Conservation (phyloP, 1,284 basidiomycete genomes). For the Ganoderma meredithae region DNA sequence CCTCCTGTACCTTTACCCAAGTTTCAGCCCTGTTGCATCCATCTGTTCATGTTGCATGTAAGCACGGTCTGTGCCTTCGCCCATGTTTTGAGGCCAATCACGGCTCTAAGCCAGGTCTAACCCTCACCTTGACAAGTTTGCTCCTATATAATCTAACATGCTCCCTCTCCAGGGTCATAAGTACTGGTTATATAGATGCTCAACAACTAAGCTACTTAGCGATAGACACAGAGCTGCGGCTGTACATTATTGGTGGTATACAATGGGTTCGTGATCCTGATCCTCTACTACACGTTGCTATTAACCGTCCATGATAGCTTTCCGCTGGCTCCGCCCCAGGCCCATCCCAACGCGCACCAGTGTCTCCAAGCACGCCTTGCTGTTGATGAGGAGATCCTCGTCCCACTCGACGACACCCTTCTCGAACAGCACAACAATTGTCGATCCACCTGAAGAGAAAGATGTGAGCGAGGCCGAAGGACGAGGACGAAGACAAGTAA, state of each 20-base stretch:
- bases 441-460: slow-evolving; percentile 75
- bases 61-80: too few relatives aligned
- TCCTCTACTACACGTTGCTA: slow-evolving; percentile 3
- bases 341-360: slow-evolving; percentile 90
- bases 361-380: slow-evolving; percentile 84
- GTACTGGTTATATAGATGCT: neutral
- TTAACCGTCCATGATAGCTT: slow-evolving; percentile 24
- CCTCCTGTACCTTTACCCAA: too few relatives aligned
- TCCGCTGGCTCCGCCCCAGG: slow-evolving; percentile 57
- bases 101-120: too few relatives aligned
- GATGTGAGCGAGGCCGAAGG: neutral
- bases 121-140: too few relatives aligned
- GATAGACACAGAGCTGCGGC: slow-evolving; percentile 5
- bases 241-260: slow-evolving; percentile 11
- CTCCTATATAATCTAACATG: too few relatives aligned
- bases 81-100: too few relatives aligned
- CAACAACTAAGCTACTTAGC: neutral
- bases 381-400: slow-evolving; percentile 88
- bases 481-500: slow-evolving; percentile 15
- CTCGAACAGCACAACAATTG: slow-evolving; percentile 89
- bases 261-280: neutral
- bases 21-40: too few relatives aligned
- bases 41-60: too few relatives aligned
- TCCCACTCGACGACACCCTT: slow-evolving; percentile 87
- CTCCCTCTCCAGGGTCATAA: neutral